Conservation (phyloP, 305 asterid species). For the Striga hermonthica region DNA sequence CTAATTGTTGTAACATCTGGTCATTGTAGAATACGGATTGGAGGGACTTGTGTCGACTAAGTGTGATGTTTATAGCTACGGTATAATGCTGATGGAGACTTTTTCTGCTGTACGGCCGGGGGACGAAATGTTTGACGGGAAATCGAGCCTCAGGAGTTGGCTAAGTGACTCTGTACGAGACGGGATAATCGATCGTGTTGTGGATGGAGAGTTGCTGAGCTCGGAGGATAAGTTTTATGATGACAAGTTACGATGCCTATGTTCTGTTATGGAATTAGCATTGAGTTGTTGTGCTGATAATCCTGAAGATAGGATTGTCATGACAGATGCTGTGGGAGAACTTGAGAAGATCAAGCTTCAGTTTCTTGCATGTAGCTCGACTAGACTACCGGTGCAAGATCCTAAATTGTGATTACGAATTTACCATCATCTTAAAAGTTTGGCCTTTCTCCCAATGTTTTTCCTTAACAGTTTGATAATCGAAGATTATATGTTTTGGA, state of each 20-base stretch:
- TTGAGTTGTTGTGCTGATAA: constrained; percentile 28
- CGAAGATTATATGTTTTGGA: no score
- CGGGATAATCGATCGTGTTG: neutral
- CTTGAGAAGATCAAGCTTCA: constrained; percentile 29
- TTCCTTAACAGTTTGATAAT: no score
- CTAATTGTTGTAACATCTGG: no score
- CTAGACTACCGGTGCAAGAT: no score
- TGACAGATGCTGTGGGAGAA: constrained; percentile 25
- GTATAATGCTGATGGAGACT: constrained; percentile 24
- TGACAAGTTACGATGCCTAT: neutral
- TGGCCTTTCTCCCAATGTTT: no score
- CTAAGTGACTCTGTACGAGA: constrained; percentile 8
- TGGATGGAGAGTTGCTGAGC: constrained; percentile 6
- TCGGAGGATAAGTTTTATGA: neutral
- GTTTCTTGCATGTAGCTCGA: neutral
- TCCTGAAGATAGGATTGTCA: constrained; percentile 30
- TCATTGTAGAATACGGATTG: constrained; percentile 26
- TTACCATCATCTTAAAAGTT: no score
- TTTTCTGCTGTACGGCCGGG: constrained; percentile 14
- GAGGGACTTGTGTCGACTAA: constrained; percentile 16
- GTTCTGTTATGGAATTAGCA: constrained; percentile 24
- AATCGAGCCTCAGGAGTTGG: constrained; percentile 22
- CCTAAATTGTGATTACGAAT: no score
- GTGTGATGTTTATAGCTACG: constrained; percentile 28
- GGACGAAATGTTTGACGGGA: constrained; percentile 22